These are phyloP conservation scores for Candida schatavii DNA, from an alignment of 805 yeast genomes.

Conservation along the genomic window DNA sequence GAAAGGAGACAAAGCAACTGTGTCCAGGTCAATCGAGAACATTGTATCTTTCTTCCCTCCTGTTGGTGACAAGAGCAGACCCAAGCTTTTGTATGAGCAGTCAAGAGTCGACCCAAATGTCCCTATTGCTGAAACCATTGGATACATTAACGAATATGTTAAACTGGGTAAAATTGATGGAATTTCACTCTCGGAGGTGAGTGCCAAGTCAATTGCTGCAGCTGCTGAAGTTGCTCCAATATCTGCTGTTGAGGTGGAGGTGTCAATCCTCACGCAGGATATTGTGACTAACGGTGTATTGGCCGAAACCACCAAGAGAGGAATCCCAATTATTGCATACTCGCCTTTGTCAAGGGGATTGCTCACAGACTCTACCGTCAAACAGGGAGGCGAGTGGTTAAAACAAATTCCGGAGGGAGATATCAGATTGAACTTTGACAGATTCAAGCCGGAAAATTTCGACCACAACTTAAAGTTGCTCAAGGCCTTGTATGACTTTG, in stretches of 20 bases:
- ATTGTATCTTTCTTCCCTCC: constrained; percentile 28
- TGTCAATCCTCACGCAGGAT: constrained; percentile 70
- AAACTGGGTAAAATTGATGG: constrained; percentile 67
- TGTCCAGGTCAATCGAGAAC: constrained; percentile 48
- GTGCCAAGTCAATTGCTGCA: constrained; percentile 55
- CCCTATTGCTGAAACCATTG: constrained; percentile 59
- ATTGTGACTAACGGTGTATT: constrained; percentile 62
- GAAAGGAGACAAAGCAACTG: constrained; percentile 43
- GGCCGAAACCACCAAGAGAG: constrained; percentile 51
- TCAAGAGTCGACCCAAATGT: constrained; percentile 64
- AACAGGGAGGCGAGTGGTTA: constrained; percentile 26
- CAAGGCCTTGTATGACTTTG: constrained; percentile 46
- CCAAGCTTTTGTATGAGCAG: constrained; percentile 54
- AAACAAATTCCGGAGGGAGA: constrained; percentile 57
- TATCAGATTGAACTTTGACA: constrained; percentile 47
- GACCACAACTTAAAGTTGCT: constrained; percentile 51
- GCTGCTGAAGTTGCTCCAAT: constrained; percentile 59
- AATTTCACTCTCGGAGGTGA: constrained; percentile 72
- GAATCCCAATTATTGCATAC: constrained; percentile 71
- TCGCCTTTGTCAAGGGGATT: constrained; percentile 83
- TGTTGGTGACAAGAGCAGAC: constrained; percentile 22
- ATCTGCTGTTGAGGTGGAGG: constrained; percentile 73
- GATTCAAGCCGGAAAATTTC: constrained; percentile 58
- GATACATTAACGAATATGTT: constrained; percentile 54
- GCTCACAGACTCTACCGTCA: constrained; percentile 59